Conservation (phyloP, 2,329 filamentous ascomycete species). For the Ilyonectria robusta region DNA sequence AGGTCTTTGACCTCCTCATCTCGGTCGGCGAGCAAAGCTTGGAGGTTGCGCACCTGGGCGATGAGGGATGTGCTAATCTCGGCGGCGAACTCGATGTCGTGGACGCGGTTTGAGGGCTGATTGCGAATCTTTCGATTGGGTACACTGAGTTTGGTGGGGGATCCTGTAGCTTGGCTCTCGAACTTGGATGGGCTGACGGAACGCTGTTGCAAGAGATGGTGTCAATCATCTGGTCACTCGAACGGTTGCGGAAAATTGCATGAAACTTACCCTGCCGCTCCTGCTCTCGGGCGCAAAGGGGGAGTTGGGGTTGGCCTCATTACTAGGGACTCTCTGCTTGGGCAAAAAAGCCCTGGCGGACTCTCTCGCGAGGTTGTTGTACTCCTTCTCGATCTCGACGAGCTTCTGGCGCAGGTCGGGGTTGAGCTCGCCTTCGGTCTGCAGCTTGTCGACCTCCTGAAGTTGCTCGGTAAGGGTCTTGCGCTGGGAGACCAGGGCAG, state of each 20-base stretch:
- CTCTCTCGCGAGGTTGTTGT: slow-evolving; percentile 92
- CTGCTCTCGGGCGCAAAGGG: slow-evolving; percentile 68
- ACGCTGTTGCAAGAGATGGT: slow-evolving; percentile 63
- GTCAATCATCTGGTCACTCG: slow-evolving; percentile 26
- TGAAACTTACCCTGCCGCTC: slow-evolving; percentile 65
- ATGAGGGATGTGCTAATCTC: slow-evolving; percentile 97
- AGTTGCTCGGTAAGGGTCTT: slow-evolving; percentile 86
- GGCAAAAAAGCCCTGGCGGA: slow-evolving; percentile 89
- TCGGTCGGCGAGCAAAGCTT: slow-evolving; percentile 86
- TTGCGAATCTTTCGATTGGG: slow-evolving; percentile 92
- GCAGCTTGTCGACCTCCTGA: slow-evolving; percentile 84
- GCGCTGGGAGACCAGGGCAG: slow-evolving; percentile 88
- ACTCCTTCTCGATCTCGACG: slow-evolving; percentile 91
- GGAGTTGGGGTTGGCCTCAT: slow-evolving; percentile 68
- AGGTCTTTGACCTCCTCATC: slow-evolving; percentile 86
- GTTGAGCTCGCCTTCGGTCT: slow-evolving; percentile 83
- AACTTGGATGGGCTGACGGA: slow-evolving; percentile 83
- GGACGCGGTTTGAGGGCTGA: slow-evolving; percentile 87
- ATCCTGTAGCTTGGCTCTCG: slow-evolving; percentile 85
- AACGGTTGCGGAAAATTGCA: slow-evolving; percentile 4
- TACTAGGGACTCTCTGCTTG: slow-evolving; percentile 84
- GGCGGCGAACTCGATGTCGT: slow-evolving; percentile 98
- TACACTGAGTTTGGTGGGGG: slow-evolving; percentile 89
- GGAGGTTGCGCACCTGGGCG: slow-evolving; percentile 92
- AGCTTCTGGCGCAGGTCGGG: slow-evolving; percentile 88